Evolutionary conservation across 129 eudicot species (phyloP), one percentile per base, ranked within the genome.

Genomic region (Escallonia rubra): DNA sequence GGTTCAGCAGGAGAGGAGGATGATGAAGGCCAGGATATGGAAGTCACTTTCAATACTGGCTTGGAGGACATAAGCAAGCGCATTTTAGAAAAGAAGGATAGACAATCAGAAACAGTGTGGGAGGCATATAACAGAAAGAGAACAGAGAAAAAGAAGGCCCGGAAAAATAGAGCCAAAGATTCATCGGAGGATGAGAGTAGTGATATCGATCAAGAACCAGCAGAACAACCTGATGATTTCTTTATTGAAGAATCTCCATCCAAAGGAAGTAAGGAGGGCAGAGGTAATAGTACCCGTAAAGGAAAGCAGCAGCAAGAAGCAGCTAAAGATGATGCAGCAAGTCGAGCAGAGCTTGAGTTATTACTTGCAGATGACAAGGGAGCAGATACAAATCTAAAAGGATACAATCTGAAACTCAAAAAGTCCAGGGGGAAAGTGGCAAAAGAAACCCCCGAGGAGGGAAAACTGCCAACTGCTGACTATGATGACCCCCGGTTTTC

Each of bases 41-140:
- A 93, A 83, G 98, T 93, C 39, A 93, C 98, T 40, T 93, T 93
- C 67, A 86, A 82, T 78, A 80, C 95, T 7, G 98, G 95, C 43
- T 76, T 93, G 66, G 98, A 93, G 67, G 96, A 86, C 70, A 61
- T 93, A 41, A 93, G 98, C 85, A 93, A 86, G 70, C 88, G 84
- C 12, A 82, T 89, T 12, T 66, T 86, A 6, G 99, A 93, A 64
- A 93, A 83, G 81, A 88, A 85, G 78, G 96, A 86, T 65, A 86
- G 69, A 74, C 53, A 82, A 57, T 86, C 98, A 0, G 98, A 89
- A 79, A 82, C 95, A 14, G 95, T 86, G 43, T 93, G 96, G 96
- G 98, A 86, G 59, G 95, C 92, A 3, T 69, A 82, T 77, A 90
- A 86, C 44, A 82, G 95, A 58, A 84, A 80, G 78, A 82, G 73